Evolutionary conservation across 1,139 yeast species (phyloP).

Genomic region (Magnusiomyces fungicola): DNA sequence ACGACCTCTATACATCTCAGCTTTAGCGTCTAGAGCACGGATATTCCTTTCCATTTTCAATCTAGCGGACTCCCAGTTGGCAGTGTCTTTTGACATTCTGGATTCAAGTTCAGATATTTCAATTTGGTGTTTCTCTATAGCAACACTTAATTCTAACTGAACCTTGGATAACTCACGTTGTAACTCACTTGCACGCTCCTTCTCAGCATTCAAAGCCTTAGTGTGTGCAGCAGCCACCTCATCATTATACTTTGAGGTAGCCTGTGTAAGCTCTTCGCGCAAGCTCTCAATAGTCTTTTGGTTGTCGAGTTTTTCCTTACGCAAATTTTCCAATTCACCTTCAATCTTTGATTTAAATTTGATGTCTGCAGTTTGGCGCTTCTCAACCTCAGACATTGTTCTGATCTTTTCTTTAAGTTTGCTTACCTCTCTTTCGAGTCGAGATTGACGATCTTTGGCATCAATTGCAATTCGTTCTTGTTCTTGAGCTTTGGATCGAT

Average conservation of each 20-base stretch:
- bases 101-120: constrained; percentile 23
- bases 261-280: constrained; percentile 19
- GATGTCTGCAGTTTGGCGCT: constrained; percentile 17
- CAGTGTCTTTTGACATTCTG: constrained; percentile 19
- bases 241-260: constrained; percentile 24
- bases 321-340: constrained; percentile 20
- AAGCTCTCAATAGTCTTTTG: constrained; percentile 17
- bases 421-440: constrained; percentile 21
- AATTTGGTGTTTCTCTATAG: constrained; percentile 16
- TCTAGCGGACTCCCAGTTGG: constrained; percentile 15
- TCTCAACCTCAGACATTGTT: constrained; percentile 19
- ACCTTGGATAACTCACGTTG: constrained; percentile 18
- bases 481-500: constrained; percentile 44
- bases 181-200: constrained; percentile 12
- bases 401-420: constrained; percentile 19
- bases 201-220: constrained; percentile 21
- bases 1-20: constrained; percentile 39
- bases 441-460: constrained; percentile 19
- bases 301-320: constrained; percentile 16
- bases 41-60: constrained; percentile 28
- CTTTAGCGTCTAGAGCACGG: constrained; percentile 34
- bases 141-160: constrained; percentile 16
- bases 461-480: constrained; percentile 22
- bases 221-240: constrained; percentile 20
- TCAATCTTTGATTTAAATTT: constrained; percentile 20